These are phyloP conservation scores for Apiospora arundinis DNA, from an alignment of 2,329 filamentous ascomycete species.

Conservation along the genomic window DNA sequence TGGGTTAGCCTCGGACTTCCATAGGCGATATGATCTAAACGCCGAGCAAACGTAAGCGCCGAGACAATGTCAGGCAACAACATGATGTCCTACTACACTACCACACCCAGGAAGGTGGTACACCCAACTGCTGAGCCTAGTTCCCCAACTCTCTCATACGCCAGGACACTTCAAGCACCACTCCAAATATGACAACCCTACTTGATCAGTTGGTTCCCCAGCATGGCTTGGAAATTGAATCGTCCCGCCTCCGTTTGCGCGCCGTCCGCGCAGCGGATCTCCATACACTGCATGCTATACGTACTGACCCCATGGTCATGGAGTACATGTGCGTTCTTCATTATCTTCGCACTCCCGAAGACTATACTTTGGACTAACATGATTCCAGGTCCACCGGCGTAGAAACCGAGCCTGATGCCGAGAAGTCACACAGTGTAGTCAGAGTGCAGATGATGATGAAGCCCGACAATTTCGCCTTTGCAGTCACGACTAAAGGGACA, in stretches of 20 bases:
- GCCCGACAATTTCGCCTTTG: neutral
- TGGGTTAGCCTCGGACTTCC: neutral
- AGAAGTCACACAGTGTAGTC: slow-evolving; percentile 8
- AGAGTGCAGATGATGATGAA: slow-evolving; percentile 11
- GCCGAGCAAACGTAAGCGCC: neutral
- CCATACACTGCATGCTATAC: slow-evolving; percentile 43
- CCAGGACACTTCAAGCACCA: no score
- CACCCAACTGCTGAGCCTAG: no score
- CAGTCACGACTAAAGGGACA: neutral
- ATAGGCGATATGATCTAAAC: neutral
- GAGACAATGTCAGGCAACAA: neutral
- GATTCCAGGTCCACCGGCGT: neutral
- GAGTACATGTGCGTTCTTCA: neutral
- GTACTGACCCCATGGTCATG: slow-evolving; percentile 6
- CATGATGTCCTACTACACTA: neutral
- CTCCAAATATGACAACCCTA: neutral
- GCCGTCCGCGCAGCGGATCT: slow-evolving; percentile 45
- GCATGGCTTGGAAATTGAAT: neutral
- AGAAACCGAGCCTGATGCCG: neutral
- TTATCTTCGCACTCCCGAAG: no score
- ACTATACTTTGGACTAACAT: neutral
- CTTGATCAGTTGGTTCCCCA: neutral
- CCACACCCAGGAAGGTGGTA: neutral
- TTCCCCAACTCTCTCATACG: no score
- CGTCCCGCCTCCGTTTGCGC: slow-evolving; percentile 36